Conservation (phyloP, 495 filamentous ascomycete genomes). For the Aspergillus bridgeri region DNA sequence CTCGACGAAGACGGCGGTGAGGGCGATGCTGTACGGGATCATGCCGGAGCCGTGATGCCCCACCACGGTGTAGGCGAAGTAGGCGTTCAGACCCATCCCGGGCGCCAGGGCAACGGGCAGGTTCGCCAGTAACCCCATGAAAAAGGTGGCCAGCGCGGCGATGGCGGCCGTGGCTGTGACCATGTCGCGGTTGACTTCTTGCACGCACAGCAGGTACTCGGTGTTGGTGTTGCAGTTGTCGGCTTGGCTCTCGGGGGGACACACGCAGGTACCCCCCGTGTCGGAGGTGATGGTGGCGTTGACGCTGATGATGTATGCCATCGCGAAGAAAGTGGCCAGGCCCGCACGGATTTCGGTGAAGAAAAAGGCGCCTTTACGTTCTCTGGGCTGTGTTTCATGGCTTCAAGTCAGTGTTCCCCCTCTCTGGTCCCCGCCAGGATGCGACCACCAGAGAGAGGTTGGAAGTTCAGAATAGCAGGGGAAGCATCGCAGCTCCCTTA, state of each 20-base stretch:
- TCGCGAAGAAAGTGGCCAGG: slow-evolving; percentile 79
- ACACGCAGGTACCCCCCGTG: slow-evolving; percentile 73
- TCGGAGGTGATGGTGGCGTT: slow-evolving; percentile 66
- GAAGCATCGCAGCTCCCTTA: slow-evolving; percentile 36
- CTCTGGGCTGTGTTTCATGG: slow-evolving; percentile 40
- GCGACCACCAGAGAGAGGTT: neutral
- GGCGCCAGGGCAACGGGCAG: slow-evolving; percentile 72
- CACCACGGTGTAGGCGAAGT: slow-evolving; percentile 80
- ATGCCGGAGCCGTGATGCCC: slow-evolving; percentile 64
- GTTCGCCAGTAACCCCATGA: slow-evolving; percentile 72
- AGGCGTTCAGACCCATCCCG: slow-evolving; percentile 82
- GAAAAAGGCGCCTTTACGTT: slow-evolving; percentile 72
- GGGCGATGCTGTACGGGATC: slow-evolving; percentile 64
- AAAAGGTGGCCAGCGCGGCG: slow-evolving; percentile 64
- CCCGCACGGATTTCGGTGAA: slow-evolving; percentile 77
- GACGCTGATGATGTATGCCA: slow-evolving; percentile 80
- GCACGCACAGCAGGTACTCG: slow-evolving; percentile 61
- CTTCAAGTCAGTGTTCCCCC: neutral
- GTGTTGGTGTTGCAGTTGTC: slow-evolving; percentile 52
- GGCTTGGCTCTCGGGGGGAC: slow-evolving; percentile 43
- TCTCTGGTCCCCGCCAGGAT: neutral
- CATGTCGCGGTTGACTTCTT: slow-evolving; percentile 68
- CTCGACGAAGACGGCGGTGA: slow-evolving; percentile 82
- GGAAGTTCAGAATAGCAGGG: neutral
- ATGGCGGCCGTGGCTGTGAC: slow-evolving; percentile 81